Conservation (phyloP, 2,329 filamentous ascomycete genomes). For the Fusarium tupiense region DNA sequence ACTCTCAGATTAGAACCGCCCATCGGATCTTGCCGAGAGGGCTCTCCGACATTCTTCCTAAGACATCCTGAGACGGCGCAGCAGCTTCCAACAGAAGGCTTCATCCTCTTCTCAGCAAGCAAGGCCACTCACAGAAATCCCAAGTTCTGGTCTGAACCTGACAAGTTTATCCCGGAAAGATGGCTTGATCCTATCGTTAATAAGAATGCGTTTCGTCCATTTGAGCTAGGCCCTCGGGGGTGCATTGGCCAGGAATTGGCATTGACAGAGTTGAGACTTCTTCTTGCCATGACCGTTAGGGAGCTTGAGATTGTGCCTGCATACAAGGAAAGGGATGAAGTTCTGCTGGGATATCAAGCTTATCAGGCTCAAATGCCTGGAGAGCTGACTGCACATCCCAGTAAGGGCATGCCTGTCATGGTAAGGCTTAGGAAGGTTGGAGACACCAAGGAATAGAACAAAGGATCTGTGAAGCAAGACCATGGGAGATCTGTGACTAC, state of each 20-base stretch:
- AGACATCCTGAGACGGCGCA: background rate
- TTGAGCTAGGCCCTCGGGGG: background rate
- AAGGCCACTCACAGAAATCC: background rate
- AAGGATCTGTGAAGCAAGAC: background rate
- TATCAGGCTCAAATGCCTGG: background rate
- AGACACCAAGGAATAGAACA: background rate
- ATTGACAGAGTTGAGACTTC: background rate
- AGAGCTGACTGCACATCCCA: constrained; percentile 1
- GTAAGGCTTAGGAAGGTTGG: background rate
- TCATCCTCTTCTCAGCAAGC: constrained; percentile 4
- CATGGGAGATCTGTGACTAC: background rate
- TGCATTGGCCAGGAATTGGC: constrained; percentile 15
- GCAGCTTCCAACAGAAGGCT: background rate
- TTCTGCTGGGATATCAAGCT: background rate
- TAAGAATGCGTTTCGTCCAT: background rate
- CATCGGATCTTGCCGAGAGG: background rate
- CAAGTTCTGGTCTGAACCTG: background rate
- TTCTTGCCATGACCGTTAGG: background rate
- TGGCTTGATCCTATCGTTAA: background rate
- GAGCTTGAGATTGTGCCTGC: constrained; percentile 2
- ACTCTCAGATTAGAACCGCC: background rate
- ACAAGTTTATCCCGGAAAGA: background rate
- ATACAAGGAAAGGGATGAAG: background rate
- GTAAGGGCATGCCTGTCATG: background rate
- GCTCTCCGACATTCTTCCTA: background rate